A percentile compares a stretch with the other conserved stretches of the same genome.
phyloP scores from a whole-genome alignment of 768 basidiomycete genomes.

The Xerocomus brunneocitrinus region DNA sequence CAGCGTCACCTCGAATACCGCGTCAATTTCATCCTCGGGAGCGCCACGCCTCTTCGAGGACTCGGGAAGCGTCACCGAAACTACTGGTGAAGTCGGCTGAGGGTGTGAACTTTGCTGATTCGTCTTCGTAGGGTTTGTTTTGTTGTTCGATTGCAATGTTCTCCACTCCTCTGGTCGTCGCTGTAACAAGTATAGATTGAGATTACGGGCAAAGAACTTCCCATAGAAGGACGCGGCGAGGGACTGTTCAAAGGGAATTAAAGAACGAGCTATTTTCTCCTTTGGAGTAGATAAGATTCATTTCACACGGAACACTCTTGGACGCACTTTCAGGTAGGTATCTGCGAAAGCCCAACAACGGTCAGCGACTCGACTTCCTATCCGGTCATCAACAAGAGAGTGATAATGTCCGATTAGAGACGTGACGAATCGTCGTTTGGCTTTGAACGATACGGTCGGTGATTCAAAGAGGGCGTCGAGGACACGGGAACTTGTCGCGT shows the following conservation, averaged over 20 bases:
- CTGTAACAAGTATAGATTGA: slow-evolving; percentile 74
- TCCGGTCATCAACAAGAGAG: slow-evolving; percentile 78
- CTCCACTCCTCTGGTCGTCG: slow-evolving; percentile 85
- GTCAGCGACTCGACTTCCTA: slow-evolving; percentile 87
- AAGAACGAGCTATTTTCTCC: slow-evolving; percentile 89
- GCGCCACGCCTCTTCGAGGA: slow-evolving; percentile 42
- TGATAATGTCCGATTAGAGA: slow-evolving; percentile 77
- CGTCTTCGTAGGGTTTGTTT: slow-evolving; percentile 19
- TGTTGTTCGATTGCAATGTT: slow-evolving; percentile 50
- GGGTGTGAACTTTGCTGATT: slow-evolving; percentile 17
- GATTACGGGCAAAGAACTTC: slow-evolving; percentile 76
- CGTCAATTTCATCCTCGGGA: slow-evolving; percentile 69
- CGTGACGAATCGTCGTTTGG: slow-evolving; percentile 67
- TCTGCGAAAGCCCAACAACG: slow-evolving; percentile 92
- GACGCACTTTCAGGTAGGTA: slow-evolving; percentile 79
- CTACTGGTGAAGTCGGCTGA: neutral
- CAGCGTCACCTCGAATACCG: slow-evolving; percentile 54
- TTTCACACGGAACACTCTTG: neutral
- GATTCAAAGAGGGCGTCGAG: slow-evolving; percentile 76
- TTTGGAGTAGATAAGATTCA: slow-evolving; percentile 27
- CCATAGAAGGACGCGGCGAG: slow-evolving; percentile 81
- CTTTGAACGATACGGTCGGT: slow-evolving; percentile 55
- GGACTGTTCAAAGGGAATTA: slow-evolving; percentile 64
- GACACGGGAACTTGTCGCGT: slow-evolving; percentile 70
- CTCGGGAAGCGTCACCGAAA: slow-evolving; percentile 25